Evolutionary conservation across 2,329 filamentous ascomycete species (phyloP), one percentile per base, ranked within the genome.

Genomic region (Apiospora kogelbergensis): DNA sequence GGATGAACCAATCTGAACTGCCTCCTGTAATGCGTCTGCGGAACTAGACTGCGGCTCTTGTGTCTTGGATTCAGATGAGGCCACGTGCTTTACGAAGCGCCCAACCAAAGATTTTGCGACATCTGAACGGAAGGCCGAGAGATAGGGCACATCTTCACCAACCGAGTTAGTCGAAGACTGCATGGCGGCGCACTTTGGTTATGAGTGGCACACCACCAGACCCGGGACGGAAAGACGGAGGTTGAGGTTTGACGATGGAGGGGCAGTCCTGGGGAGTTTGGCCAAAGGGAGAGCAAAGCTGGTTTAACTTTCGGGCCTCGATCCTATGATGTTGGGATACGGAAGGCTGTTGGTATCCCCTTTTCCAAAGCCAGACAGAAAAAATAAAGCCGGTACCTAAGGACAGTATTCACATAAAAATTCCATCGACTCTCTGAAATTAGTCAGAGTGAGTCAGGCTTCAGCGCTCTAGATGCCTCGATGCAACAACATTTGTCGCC

Each of bases 1-100:
- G 6, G 91, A 89, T 68, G 92, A 81, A 20, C 89, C 91, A 53
- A 91, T 57, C 1, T 72, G 71, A 30, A 78, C 53, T 9, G 72
- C 71, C 10, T 73, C 69, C 24, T 66, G 40, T n/a, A 22, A n/a
- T 17, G 30, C 41, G 30, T 15, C 13, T 24, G 17, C 46, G 22
- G 40, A 20, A 6, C 37, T 6, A 20, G 60, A 20, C 11, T 33
- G 20, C 9, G 60, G 26, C 60, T 68, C 22, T 33, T 2, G 17
- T 17, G 37, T 40, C 40, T 24, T 60, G 15, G 30, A 37, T 37
- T 15, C n/a, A 63, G 66, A 66, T 15, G 68, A 26, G 48, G 67
- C 40, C 6, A 74, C 45, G 40, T 72, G 45, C 17, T 63, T 65
- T 2, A 72, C 68, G 42, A 74, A 75, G 44, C 69, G 70, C 5